Evolutionary conservation across 78 protist species (phyloP).

Genomic region (Polysphondylium violaceum): DNA sequence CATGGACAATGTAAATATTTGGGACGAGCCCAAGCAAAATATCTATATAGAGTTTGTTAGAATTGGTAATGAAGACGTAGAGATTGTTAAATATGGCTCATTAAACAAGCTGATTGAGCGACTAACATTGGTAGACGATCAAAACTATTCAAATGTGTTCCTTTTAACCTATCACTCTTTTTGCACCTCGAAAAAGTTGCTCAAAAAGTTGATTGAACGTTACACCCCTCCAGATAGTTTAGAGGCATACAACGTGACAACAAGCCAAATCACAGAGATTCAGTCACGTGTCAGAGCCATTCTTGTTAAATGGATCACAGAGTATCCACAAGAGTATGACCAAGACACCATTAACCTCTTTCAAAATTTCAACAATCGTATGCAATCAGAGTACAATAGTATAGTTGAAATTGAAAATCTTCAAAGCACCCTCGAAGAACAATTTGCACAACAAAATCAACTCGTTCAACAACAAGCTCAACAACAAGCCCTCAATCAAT

Average conservation of each 20-base stretch:
- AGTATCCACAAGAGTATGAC: conserved; percentile 3
- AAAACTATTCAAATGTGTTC: conserved; percentile 45
- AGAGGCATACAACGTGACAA: neutral
- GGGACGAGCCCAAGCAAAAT: conserved; percentile 54
- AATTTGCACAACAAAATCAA: too few species aligned
- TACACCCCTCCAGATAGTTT: conserved; percentile 38
- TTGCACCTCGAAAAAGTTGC: conserved; percentile 26
- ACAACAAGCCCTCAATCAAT: neutral
- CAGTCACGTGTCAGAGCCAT: conserved; percentile 3
- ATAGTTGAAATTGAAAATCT: conserved; percentile 21
- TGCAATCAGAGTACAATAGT: conserved; percentile 22
- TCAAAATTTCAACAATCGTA: conserved; percentile 22
- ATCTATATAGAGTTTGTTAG: conserved; percentile 32
- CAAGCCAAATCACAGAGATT: neutral
- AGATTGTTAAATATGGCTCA: conserved; percentile 38
- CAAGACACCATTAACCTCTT: conserved; percentile 21
- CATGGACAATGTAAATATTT: conserved; percentile 22
- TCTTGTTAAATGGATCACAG: conserved; percentile 4
- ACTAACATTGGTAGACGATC: conserved; percentile 30
- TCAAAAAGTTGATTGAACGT: conserved; percentile 65
- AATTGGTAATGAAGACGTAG: conserved; percentile 19
- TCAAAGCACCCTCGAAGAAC: too few species aligned
- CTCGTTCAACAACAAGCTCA: neutral
- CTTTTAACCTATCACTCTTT: conserved; percentile 61
- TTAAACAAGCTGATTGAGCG: conserved; percentile 58